A percentile compares a stretch with the other conserved stretches of the same genome.
phyloP scores from a whole-genome alignment of 129 eudicot genomes.

The Gnaphalium uliginosum region DNA sequence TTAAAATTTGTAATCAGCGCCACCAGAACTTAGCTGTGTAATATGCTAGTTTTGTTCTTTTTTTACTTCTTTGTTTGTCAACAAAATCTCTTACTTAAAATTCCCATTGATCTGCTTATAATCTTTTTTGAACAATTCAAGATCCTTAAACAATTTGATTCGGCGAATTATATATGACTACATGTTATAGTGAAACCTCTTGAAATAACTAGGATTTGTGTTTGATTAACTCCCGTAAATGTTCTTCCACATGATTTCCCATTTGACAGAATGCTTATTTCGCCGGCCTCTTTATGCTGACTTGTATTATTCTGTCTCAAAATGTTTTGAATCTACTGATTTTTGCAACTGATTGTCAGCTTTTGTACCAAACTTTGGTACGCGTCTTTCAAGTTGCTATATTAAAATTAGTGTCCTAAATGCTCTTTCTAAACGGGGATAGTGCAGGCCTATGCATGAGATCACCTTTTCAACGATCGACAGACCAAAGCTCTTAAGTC shows the following conservation, averaged over 20 bases:
- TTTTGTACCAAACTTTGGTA: constrained; percentile 5
- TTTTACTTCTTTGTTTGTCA: neutral
- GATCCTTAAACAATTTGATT: neutral
- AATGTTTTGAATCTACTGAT: neutral
- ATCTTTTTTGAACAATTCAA: neutral
- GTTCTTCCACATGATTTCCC: constrained; percentile 5
- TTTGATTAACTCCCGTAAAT: neutral
- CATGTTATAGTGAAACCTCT: neutral
- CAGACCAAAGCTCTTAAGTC: constrained; percentile 74
- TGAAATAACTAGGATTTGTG: neutral
- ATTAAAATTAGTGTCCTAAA: constrained; percentile 15
- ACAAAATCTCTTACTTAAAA: neutral
- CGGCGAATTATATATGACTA: constrained; percentile 15
- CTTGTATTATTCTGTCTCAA: neutral
- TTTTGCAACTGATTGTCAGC: constrained; percentile 12
- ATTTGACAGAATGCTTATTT: neutral
- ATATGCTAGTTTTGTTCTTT: neutral
- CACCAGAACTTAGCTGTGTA: neutral
- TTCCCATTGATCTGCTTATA: constrained; percentile 12
- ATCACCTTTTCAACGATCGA: constrained; percentile 75
- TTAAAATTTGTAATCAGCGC: neutral
- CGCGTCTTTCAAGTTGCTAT: constrained; percentile 18
- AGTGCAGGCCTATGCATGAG: constrained; percentile 80
- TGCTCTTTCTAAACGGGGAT: constrained; percentile 17
- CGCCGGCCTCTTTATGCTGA: neutral